Conservation (phyloP, 2,329 filamentous ascomycete genomes). For the Sarocladium oryzae region DNA sequence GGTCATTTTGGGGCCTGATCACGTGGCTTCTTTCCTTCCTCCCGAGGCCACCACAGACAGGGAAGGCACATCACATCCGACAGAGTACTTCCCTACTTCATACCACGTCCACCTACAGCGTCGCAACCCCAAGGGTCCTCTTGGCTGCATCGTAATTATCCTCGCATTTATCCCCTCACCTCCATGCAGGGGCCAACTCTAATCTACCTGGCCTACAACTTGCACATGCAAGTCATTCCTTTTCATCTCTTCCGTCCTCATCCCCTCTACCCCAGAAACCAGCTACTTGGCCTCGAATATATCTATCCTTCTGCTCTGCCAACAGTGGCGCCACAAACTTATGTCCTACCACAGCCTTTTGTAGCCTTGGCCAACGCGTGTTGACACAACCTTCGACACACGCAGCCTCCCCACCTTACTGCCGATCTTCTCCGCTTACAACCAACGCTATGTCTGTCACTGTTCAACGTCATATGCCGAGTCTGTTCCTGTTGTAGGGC, state of each 20-base stretch:
- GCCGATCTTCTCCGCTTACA: slow-evolving; percentile 26
- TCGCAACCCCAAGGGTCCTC: slow-evolving; percentile 1
- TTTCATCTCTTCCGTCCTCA: neutral
- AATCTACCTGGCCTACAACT: neutral
- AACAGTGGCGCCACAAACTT: neutral
- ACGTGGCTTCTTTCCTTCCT: neutral
- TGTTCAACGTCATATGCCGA: neutral
- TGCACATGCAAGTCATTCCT: neutral
- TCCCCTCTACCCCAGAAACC: neutral
- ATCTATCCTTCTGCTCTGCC: neutral
- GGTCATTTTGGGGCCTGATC: neutral
- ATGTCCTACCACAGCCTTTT: neutral
- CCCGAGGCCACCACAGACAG: neutral
- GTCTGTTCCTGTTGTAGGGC: no score
- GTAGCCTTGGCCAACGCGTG: neutral
- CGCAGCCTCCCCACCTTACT: slow-evolving; percentile 13
- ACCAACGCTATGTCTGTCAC: slow-evolving; percentile 22
- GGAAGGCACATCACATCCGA: no score
- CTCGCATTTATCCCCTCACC: neutral
- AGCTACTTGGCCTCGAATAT: neutral
- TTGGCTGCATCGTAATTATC: slow-evolving; percentile 6
- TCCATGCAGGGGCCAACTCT: slow-evolving; percentile 6
- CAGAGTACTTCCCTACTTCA: no score
- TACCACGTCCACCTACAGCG: neutral
- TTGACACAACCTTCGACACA: slow-evolving; percentile 5